Base-by-base conservation (phyloP, 2,329 filamentous ascomycete species). In the Penicillium sp. region DNA sequence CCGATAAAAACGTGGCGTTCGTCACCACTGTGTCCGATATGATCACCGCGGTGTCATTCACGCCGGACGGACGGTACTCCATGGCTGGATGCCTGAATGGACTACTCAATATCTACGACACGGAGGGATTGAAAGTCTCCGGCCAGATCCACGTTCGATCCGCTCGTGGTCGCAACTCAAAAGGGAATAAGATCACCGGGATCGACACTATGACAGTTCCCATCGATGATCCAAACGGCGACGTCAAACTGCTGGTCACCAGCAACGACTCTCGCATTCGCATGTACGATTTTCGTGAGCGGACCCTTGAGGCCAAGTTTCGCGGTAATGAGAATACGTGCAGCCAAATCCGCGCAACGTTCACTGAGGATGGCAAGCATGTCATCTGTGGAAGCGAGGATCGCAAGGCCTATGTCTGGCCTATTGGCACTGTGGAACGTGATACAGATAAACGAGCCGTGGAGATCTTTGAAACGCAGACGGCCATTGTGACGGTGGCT, bases 161-260 rank as follows among this genome's bases (percentile, higher is more conserved):
- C 0, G 92, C 92, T 0, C 85, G 93, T 59, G 94, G 95, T 2
- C 93, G 92, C 71, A 98, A 97, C 70, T 90, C 93, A 4, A 97
- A 96, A 73, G 94, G 94, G 6, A 96, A 92, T 79, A 99, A 99
- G 73, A 96, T 99, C 66, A 98, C 95, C 0, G 93, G 92, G 6
- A 96, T 99, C 54, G 88, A 94, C 69, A 89, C 92, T 0, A 87
- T 89, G 63, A 76, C 79, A 16, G 80, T 86, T 50, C 86, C 87
- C 4, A 80, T 82, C 2, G 78, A 82, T 22, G 79, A 84, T 52
- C 78, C 79, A 2, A 84, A 84, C 37, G 86, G 86, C 1, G 89
- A 93, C 54, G 83, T 91, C 52, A 96, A 96, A 69, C 80, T 99
- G 2, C 80, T 99, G 6, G 87, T 99, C 58, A 96, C 92, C 1